Evolutionary conservation across 768 basidiomycete genomes (phyloP), one percentile per base, ranked within the genome.

Genomic region (Rhodocollybia butyracea): DNA sequence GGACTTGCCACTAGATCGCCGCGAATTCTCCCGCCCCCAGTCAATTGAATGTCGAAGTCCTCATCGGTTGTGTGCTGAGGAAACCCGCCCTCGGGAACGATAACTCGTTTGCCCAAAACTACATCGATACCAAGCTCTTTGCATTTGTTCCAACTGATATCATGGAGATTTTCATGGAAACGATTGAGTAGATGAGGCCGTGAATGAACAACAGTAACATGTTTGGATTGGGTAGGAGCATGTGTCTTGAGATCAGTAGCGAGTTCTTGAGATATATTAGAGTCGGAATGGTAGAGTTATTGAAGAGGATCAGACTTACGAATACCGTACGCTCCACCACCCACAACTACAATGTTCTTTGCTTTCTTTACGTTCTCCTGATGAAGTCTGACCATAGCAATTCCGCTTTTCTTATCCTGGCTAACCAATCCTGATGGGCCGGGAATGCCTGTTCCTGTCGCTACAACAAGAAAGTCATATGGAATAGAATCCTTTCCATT

Each of bases 261-360:
- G 57, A 78, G 71, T 53, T 81, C 79, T 82, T 59, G 8, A 12
- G 31, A 19, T 11, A 12, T 15, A 27, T 11, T 15, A 7, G 15
- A 2, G 27, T 11, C 3, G 34, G 15, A 34, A 45, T 36, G 48
- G 26, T 56, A 19, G 24, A 24, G 15, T 29, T 21, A 43, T 21
- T 5, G 22, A 7, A 30, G 29, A n/a, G 6, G 15, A 13, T 40
- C 26, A 15, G 15, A 73, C 79, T 65, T 59, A 82, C 80, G 78
- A 38, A 84, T 73, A 1, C 84, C 83, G 17, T 81, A 76, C 4
- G 84, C 79, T 1, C 84, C 84, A 5, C 80, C 82, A n/a, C 84
- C 84, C 5, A 84, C 67, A 22, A 85, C 69, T 10, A 82, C 70
- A 7, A 84, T 68, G 32, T 73, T 73, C 6, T 63, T 64, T 0